Base-by-base conservation (phyloP, 2,329 filamentous ascomycete species). In the Delphinella strobiligena region DNA sequence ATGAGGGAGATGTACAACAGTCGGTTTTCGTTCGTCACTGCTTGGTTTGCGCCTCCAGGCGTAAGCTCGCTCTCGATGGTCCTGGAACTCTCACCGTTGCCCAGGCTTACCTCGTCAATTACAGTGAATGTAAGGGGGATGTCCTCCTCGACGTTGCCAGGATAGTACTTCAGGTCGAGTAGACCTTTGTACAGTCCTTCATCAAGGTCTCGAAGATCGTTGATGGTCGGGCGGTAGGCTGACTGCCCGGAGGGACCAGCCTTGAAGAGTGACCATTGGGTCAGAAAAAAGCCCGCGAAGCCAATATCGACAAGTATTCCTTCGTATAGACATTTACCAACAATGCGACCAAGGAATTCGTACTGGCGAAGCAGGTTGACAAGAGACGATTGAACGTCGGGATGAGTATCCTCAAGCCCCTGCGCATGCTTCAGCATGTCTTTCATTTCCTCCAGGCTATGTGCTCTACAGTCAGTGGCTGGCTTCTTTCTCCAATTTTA, bases 311-410 rank as follows among this genome's bases (percentile, higher is more conserved):
- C 80, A 3, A 98, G 71, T 33, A 98, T 96, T 1, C 88, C 88
- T 63, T 98, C 91, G 55, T 98, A 98, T 53, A 98, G 69, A 61
- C 91, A 98, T 58, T 98, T 98, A 9, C 91, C 91, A 18, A 98
- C 80, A 19, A 98, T 75, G 3, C 91, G 81, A 1, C 91, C 91
- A 0, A 96, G 68, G 49, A 98, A 98, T 54, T 96, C 88, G 54
- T 86, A 96, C 11, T 79, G 75, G 45, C 74, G 74, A 4, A 91
- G 66, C 12, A 91, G 60, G 19, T 78, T 71, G 3, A 62, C 58
- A 36, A 86, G 66, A 2, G 64, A 60, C 0, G 71, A 67, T 38
- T 68, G 71, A 66, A 73, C 83, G 17, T 74, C 69, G 3, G 63
- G 51, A 15, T 71, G 71, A 2, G 64, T 62, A 45, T 81, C 76